Percentiles rank a stretch among this genome's conserved stretches.
These are phyloP conservation scores for Microsporum canis DNA, from an alignment of 2,329 filamentous ascomycete species.

Conservation along the genomic window DNA sequence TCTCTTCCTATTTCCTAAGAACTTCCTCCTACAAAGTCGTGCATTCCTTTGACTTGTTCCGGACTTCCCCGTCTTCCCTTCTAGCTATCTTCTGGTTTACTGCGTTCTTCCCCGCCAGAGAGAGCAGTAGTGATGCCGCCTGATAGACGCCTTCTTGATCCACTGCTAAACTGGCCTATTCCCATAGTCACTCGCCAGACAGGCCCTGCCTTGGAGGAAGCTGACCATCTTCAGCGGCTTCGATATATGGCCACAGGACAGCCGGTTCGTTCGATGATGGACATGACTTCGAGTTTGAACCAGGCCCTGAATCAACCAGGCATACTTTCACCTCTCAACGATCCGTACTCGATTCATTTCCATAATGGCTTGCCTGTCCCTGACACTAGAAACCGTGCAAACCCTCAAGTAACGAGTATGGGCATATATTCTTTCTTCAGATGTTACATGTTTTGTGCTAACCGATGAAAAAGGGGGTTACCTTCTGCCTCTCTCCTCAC, in stretches of 20 bases:
- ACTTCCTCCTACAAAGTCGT: not conserved
- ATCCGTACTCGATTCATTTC: not conserved
- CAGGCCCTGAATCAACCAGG: not conserved
- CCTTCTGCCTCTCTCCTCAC: not conserved
- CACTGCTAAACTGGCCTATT: not conserved
- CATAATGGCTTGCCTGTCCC: not conserved
- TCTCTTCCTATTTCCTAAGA: not conserved
- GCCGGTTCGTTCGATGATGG: no score
- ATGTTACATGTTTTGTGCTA: not conserved
- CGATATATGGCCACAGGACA: not conserved
- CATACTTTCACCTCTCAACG: not conserved
- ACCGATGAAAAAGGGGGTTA: not conserved
- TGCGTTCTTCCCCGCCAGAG: not conserved
- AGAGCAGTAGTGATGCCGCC: not conserved
- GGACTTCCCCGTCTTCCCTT: not conserved
- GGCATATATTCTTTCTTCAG: not conserved
- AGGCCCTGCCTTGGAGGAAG: not conserved
- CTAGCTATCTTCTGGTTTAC: not conserved
- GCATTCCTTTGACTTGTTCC: not conserved
- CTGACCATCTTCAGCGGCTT: not conserved
- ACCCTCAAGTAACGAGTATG: not conserved
- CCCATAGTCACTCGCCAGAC: not conserved
- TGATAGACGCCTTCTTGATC: not conserved
- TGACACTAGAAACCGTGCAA: not conserved
- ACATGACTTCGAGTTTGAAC: not conserved